Percentiles rank a stretch among this genome's conserved stretches.
Conservation (phyloP, 2,329 filamentous ascomycete genomes). For the Bimuria novae-zelandiae region DNA sequence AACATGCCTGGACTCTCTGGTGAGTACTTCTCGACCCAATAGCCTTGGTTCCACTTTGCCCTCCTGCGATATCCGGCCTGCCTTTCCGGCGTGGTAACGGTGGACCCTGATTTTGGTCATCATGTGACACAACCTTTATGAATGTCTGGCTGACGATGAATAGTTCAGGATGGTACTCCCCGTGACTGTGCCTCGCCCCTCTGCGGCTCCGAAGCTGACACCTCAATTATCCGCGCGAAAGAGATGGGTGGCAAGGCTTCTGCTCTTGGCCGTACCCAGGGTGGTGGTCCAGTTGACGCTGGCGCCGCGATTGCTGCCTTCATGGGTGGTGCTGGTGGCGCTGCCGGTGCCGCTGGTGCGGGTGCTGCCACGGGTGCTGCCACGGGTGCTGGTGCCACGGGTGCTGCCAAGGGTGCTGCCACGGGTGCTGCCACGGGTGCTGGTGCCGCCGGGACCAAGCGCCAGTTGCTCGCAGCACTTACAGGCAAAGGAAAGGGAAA, state of each 20-base stretch:
- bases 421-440: neutral
- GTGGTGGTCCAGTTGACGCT: slow-evolving; percentile 63
- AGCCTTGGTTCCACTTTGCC: no score
- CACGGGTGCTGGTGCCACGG: slow-evolving; percentile 3
- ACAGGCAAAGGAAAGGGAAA: slow-evolving; percentile 27
- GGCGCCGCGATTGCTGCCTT: slow-evolving; percentile 62
- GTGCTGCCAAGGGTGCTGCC: neutral
- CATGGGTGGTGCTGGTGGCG: slow-evolving; percentile 49
- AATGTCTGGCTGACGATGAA: slow-evolving; percentile 14
- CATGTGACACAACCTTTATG: neutral
- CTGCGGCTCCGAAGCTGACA: slow-evolving; percentile 71
- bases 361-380: slow-evolving; percentile 6
- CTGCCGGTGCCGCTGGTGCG: neutral
- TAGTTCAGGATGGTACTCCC: slow-evolving; percentile 68
- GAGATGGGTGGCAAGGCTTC: slow-evolving; percentile 62
- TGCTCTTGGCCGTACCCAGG: slow-evolving; percentile 67
- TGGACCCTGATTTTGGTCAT: no score
- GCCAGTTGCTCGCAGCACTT: slow-evolving; percentile 22
- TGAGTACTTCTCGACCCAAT: slow-evolving; percentile 29
- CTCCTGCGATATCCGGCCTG: no score
- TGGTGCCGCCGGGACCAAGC: slow-evolving; percentile 20
- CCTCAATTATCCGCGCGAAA: slow-evolving; percentile 67
- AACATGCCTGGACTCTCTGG: slow-evolving; percentile 65
- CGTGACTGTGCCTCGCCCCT: slow-evolving; percentile 66
- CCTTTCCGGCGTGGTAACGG: no score